Evolutionary conservation across 2,329 filamentous ascomycete genomes (phyloP), one percentile per base, ranked within the genome.

Genomic region (Thielaviopsis ethacetica): DNA sequence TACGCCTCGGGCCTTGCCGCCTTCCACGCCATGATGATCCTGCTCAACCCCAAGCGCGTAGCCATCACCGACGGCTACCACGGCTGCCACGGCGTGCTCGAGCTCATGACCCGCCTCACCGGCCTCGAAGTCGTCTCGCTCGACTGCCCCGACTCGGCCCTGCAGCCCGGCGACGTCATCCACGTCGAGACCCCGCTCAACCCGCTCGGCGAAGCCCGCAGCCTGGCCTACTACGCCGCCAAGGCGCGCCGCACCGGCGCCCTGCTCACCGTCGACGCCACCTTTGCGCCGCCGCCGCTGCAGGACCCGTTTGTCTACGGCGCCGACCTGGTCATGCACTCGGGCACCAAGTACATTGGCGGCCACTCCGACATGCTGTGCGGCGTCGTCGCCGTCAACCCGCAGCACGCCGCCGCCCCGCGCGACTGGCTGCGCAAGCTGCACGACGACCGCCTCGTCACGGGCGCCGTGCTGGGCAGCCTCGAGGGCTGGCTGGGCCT

Each of bases 181-280:
- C 88, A 95, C 69, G 76, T 97, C 56, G 93, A 98, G 73, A 97
- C 91, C 4, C 93, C 93, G 0, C 76, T 96, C 47, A 98, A 98
- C 71, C 93, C 93, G 0, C 85, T 85, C 1, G 93, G 93, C 56
- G 84, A 85, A 65, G 90, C 90, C 1, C 84, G 81, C 64, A 76
- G 88, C 65, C 83, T 98, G 27, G 75, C 76, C 38, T 71, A 74
- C 57, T 95, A 86, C 69, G 88, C 89, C 0, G 75, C 80, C 2
- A 80, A 82, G 64, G 93, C 93, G 0, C 84, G 85, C 66, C 74
- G 74, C 5, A 73, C 79, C 5, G 90, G 91, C 7, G 90, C 89
- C 9, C 81, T 81, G 59, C 75, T 97, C 54, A 85, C 85, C 13
- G 86, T 97, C 1, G 93, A 98, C 71, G 83, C 88, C 2, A 98